Evolutionary conservation across 306 rosid genomes (phyloP).

Genomic region (Cercis canadensis): DNA sequence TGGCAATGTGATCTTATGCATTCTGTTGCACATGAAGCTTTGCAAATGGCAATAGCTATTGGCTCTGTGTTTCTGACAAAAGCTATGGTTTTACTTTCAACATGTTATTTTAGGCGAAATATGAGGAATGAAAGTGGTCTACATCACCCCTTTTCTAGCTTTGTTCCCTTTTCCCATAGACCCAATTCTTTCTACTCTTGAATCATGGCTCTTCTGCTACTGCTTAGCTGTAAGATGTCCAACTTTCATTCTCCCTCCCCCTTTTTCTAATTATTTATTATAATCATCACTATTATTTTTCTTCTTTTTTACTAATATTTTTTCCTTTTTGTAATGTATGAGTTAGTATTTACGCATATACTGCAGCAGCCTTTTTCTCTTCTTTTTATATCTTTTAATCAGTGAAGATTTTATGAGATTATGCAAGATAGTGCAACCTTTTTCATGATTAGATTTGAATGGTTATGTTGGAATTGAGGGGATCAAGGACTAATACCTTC

Average conservation of each 20-base stretch:
- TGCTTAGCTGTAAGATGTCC: conserved; percentile 74
- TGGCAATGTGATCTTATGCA: conserved; percentile 6
- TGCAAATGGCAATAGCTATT: conserved; percentile 21
- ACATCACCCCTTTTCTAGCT: conserved; percentile 53
- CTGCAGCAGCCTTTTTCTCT: conserved; percentile 54
- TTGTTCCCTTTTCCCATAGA: conserved; percentile 42
- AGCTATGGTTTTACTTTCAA: conserved; percentile 49
- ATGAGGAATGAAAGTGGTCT: conserved; percentile 66
- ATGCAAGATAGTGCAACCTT: conserved; percentile 57
- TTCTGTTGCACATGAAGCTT: conserved; percentile 31
- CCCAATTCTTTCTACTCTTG: conserved; percentile 71
- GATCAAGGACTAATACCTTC: conserved; percentile 40
- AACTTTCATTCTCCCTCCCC: conserved; percentile 47
- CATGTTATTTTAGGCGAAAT: conserved; percentile 34
- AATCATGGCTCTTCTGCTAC: conserved; percentile 69
- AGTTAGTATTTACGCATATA: conserved; percentile 41
- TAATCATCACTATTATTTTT: conserved; percentile 35
- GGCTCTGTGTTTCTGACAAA: conserved; percentile 58
- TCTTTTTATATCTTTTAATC: conserved; percentile 45
- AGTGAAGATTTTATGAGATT: conserved; percentile 64
- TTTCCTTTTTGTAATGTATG: conserved; percentile 39
- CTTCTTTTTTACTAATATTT: conserved; percentile 7
- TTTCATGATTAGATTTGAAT: conserved; percentile 63
- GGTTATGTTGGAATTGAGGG: conserved; percentile 45
- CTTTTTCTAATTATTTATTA: conserved; percentile 42